Evolutionary conservation across 768 basidiomycete species (phyloP).

Genomic region (Gymnopilus junonius): DNA sequence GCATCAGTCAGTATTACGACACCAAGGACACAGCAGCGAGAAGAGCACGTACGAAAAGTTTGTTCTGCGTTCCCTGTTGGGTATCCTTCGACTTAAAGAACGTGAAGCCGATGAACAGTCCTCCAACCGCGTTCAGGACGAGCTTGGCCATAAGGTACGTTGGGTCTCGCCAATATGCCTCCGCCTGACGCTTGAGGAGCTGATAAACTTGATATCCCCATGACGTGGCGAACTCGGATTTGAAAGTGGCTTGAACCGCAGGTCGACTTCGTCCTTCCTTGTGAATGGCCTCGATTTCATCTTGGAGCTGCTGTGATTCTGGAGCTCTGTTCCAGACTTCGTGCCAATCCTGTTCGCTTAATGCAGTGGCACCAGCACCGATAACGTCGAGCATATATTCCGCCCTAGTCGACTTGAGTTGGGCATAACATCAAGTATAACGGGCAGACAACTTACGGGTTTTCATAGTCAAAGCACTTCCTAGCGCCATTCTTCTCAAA

Average conservation of each 20-base stretch:
- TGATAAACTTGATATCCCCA: conserved; percentile 53
- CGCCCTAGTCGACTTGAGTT: conserved; percentile 38
- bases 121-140: conserved; percentile 53
- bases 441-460: conserved; percentile 55
- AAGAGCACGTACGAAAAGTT: conserved; percentile 57
- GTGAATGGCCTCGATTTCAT: conserved; percentile 52
- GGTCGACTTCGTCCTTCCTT: conserved; percentile 48
- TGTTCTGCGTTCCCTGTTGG: conserved; percentile 65
- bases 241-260: conserved; percentile 38
- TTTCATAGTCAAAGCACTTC: conserved; percentile 64
- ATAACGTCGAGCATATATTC: conserved; percentile 75
- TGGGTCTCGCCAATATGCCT: conserved; percentile 59
- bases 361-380: conserved; percentile 71
- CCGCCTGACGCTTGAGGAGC: conserved; percentile 48
- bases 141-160: conserved; percentile 66
- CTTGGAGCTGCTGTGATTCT: conserved; percentile 40
- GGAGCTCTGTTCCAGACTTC: conserved; percentile 57
- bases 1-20: neutral
- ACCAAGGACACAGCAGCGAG: conserved; percentile 5
- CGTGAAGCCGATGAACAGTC: conserved; percentile 65
- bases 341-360: conserved; percentile 59
- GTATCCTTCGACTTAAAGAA: conserved; percentile 60
- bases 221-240: conserved; percentile 54
- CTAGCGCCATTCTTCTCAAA: conserved; percentile 75
- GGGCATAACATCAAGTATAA: neutral